phyloP scores from a whole-genome alignment of 2,329 filamentous ascomycete genomes.

The Fusarium lyarnte region DNA sequence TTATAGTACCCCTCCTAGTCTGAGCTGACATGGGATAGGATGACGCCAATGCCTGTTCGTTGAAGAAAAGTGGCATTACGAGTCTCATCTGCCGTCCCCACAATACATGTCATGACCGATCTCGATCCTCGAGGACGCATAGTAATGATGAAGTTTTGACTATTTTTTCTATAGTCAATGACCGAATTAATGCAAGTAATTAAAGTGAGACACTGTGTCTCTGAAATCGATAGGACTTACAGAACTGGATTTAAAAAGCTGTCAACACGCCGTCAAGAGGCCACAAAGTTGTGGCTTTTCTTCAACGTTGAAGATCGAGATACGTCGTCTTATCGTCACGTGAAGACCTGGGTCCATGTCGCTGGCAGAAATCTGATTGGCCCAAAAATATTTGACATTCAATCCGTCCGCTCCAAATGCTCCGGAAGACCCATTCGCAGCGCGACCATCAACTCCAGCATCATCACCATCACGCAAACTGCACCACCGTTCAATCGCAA shows the following conservation, averaged over 20 bases:
- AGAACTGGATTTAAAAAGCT: not conserved
- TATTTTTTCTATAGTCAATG: not conserved
- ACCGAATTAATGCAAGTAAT: not conserved
- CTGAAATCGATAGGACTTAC: not conserved
- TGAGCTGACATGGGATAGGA: slow-evolving; percentile 6
- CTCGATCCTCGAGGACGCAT: not conserved
- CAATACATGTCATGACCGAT: slow-evolving; percentile 22
- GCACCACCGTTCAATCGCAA: slow-evolving; percentile 25
- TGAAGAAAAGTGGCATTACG: slow-evolving; percentile 31
- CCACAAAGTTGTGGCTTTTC: slow-evolving; percentile 8
- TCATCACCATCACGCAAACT: slow-evolving; percentile 27
- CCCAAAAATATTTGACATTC: slow-evolving; percentile 36
- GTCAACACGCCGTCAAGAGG: not conserved
- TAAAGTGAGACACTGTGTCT: not conserved
- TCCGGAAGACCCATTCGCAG: slow-evolving; percentile 34
- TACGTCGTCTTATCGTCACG: slow-evolving; percentile 41
- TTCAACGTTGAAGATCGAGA: slow-evolving; percentile 21
- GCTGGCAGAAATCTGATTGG: slow-evolving; percentile 25
- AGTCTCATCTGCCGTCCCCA: slow-evolving; percentile 31
- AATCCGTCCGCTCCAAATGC: slow-evolving; percentile 34
- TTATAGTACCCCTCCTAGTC: slow-evolving; percentile 17
- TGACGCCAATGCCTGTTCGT: slow-evolving; percentile 22
- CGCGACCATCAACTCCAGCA: slow-evolving; percentile 36
- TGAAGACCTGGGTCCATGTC: slow-evolving; percentile 17
- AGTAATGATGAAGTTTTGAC: slow-evolving; percentile 20